These are phyloP conservation scores for Gynochthodes officinalis DNA, from an alignment of 257 asterid species.

Conservation along the genomic window DNA sequence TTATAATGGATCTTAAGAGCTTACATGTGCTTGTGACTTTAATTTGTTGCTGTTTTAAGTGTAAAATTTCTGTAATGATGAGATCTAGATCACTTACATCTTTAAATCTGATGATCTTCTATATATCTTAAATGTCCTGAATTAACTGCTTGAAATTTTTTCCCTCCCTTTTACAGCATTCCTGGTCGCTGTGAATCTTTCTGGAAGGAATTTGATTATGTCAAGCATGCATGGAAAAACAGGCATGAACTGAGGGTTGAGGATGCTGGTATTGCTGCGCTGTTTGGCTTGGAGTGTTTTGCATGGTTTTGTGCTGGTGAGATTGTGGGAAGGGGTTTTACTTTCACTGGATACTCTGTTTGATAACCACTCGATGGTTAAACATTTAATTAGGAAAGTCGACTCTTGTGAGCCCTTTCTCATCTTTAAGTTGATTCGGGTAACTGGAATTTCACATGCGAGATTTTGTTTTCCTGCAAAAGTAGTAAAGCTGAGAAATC, in stretches of 20 bases:
- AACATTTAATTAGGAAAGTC: slow-evolving; percentile 19
- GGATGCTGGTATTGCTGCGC: slow-evolving; percentile 84
- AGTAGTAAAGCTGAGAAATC: slow-evolving; percentile 43
- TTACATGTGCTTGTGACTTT: neutral
- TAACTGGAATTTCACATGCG: slow-evolving; percentile 21
- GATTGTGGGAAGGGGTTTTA: slow-evolving; percentile 88
- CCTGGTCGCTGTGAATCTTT: slow-evolving; percentile 76
- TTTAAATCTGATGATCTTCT: neutral
- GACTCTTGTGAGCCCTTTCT: slow-evolving; percentile 22
- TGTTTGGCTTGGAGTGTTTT: slow-evolving; percentile 84
- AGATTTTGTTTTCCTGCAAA: slow-evolving; percentile 37
- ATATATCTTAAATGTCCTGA: neutral
- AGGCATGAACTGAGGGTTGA: slow-evolving; percentile 78
- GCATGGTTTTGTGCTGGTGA: slow-evolving; percentile 99
- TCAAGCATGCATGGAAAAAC: slow-evolving; percentile 80
- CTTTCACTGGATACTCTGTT: slow-evolving; percentile 86
- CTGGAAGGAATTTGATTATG: slow-evolving; percentile 76
- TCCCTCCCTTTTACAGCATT: slow-evolving; percentile 47
- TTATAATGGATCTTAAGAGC: neutral
- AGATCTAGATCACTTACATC: neutral
- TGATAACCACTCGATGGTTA: slow-evolving; percentile 34
- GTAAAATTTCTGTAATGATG: neutral
- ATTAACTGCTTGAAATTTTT: neutral
- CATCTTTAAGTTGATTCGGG: slow-evolving; percentile 23
- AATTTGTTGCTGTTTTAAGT: neutral